Evolutionary conservation across 2,329 filamentous ascomycete genomes (phyloP).

Genomic region (Aureobasidium uvarum): DNA sequence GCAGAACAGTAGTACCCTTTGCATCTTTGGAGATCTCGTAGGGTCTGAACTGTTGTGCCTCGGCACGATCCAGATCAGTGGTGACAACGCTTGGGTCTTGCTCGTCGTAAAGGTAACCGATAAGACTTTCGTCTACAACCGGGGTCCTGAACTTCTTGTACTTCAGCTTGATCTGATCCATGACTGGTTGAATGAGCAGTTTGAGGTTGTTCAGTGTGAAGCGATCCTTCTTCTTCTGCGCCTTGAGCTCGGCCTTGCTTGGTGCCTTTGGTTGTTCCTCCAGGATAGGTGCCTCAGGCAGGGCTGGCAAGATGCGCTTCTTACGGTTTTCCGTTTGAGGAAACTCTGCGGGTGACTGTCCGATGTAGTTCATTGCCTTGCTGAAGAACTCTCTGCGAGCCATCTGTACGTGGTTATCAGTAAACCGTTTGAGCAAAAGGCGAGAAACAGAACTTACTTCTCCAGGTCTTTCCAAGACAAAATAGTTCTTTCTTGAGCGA

Average conservation of each 20-base stretch:
- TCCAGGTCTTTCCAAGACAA: conserved; percentile 65
- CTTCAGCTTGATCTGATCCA: conserved; percentile 91
- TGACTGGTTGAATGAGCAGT: conserved; percentile 84
- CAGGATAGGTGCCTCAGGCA: conserved; percentile 63
- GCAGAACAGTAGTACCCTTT: conserved; percentile 72
- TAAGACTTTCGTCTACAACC: conserved; percentile 69
- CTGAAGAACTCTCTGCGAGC: conserved; percentile 77
- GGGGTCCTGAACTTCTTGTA: conserved; percentile 86
- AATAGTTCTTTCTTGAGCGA: conserved; percentile 76
- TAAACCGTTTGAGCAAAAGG: not conserved
- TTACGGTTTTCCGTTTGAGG: conserved; percentile 84
- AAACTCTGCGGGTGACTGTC: conserved; percentile 77
- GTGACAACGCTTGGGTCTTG: conserved; percentile 66
- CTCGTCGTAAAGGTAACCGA: conserved; percentile 82
- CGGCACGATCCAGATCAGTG: conserved; percentile 58
- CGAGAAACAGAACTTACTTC: conserved; percentile 47
- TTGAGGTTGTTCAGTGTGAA: conserved; percentile 84
- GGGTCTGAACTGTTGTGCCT: conserved; percentile 62
- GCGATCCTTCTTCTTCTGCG: conserved; percentile 75
- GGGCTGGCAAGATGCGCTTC: conserved; percentile 73
- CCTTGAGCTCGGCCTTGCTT: conserved; percentile 76
- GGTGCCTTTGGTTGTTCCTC: conserved; percentile 58
- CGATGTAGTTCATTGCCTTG: conserved; percentile 70
- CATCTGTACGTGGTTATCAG: conserved; percentile 37
- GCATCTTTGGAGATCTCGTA: conserved; percentile 78